Evolutionary conservation across 345 rosid species (phyloP), one percentile per base, ranked within the genome.

Genomic region (Lepidium africanum): DNA sequence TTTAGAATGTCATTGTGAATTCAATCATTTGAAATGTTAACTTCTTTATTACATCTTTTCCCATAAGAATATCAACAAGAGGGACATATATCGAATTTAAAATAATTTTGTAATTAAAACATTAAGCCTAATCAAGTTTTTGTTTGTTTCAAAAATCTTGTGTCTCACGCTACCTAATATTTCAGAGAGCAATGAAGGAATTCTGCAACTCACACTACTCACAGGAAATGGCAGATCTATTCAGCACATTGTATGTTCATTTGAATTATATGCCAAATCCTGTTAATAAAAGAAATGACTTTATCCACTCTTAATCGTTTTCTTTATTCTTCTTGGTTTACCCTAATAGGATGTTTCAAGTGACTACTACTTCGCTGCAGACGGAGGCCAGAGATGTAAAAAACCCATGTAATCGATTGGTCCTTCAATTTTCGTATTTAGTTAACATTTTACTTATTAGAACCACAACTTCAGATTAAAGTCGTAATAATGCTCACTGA

Each of bases 141-240:
- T 21, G 1, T 16, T 17, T 55, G 65, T 72, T 63, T 23, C 10
- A 56, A 60, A 60, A 25, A 8, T 60, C 35, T 51, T 52, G 51
- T 2, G 25, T 43, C 57, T 63, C 33, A 25, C 6, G 27, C 15
- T 25, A 54, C 12, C 15, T 59, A 52, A 49, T 78, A 27, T 81
- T 56, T 75, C 85, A 92, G 96, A 74, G 73, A 67, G 89, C 89
- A 80, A 86, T 89, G 62, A 81, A 85, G 57, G 84, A 84, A 61
- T 81, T 92, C 59, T 76, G 87, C 12, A 71, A 77, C 11, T 78
- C 85, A n/a, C 68, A n/a, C 68, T 89, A 61, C 74, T 92, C 59
- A 68, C 81, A 15, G 91, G 96, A 74, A 90, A 84, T 74, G 85
- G 84, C 72, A 89, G 85, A 73, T 83, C 52, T 71, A 87, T 89